A percentile compares a stretch with the other conserved stretches of the same genome.
Conservation (phyloP, 495 filamentous ascomycete species). For the Barbatosphaeria neglecta region DNA sequence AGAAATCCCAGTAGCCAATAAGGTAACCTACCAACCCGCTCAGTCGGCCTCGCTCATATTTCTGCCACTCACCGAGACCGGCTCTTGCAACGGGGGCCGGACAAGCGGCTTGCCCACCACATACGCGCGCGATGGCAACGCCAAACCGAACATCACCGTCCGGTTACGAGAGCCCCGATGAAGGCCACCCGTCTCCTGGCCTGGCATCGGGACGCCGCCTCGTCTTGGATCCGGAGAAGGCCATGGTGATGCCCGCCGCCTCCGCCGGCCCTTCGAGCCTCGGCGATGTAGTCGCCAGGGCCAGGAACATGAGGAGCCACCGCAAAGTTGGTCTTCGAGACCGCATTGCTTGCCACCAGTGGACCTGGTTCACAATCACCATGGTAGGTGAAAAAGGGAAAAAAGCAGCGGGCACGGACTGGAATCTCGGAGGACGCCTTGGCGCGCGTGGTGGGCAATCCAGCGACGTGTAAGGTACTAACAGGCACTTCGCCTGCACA, state of each 20-base stretch:
- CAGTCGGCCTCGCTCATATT: no score
- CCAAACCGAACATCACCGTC: constrained; percentile 7
- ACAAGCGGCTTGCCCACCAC: constrained; percentile 3
- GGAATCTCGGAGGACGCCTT: neutral
- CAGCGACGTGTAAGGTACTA: no score
- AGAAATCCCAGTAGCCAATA: no score
- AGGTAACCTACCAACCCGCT: no score
- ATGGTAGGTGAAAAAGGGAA: constrained; percentile 38
- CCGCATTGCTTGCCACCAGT: constrained; percentile 37
- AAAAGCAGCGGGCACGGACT: neutral
- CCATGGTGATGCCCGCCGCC: neutral
- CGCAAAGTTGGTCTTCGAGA: constrained; percentile 29
- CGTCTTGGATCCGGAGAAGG: constrained; percentile 1
- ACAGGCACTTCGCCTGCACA: constrained; percentile 6
- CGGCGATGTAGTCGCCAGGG: constrained; percentile 15
- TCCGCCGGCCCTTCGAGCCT: constrained; percentile 13
- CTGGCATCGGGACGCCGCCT: neutral
- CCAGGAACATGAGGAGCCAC: constrained; percentile 5
- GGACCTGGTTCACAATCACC: constrained; percentile 65
- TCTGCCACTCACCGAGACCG: no score
- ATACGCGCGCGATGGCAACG: neutral
- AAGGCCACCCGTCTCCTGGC: constrained; percentile 3
- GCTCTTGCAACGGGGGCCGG: constrained; percentile 13
- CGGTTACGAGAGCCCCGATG: constrained; percentile 16
- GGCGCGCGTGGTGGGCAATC: no score